Evolutionary conservation across 306 rosid species (phyloP).

Genomic region (Notholithocarpus densiflorus): DNA sequence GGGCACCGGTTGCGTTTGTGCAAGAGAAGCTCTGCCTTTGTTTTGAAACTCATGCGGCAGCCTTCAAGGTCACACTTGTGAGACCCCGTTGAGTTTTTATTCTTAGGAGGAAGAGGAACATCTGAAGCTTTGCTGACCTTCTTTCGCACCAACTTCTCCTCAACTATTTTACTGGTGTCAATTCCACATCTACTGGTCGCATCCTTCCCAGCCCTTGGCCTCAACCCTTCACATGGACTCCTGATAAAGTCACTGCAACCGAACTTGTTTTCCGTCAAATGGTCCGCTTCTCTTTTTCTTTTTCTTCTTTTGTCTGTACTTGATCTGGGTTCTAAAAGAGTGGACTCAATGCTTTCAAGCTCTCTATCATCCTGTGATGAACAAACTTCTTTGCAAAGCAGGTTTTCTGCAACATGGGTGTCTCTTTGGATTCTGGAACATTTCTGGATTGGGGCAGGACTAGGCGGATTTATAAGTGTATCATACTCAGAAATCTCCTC

Average conservation of each 20-base stretch:
- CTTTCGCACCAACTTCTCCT: constrained; percentile 44
- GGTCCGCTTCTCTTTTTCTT: constrained; percentile 56
- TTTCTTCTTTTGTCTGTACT: constrained; percentile 29
- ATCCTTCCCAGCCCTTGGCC: constrained; percentile 65
- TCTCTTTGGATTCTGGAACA: constrained; percentile 40
- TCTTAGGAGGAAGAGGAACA: constrained; percentile 29
- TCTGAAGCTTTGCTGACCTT: constrained; percentile 42
- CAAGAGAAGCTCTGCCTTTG: constrained; percentile 59
- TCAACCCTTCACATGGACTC: constrained; percentile 93
- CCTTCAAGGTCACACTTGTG: constrained; percentile 78
- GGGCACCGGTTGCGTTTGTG: constrained; percentile 90
- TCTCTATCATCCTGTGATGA: constrained; percentile 33
- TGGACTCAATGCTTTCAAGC: constrained; percentile 32
- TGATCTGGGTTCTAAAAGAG: constrained; percentile 27
- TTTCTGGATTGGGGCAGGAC: constrained; percentile 30
- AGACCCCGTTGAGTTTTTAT: constrained; percentile 39
- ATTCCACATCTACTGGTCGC: constrained; percentile 19
- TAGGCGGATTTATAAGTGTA: constrained; percentile 18
- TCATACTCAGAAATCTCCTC: constrained; percentile 31
- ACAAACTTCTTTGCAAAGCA: constrained; percentile 30
- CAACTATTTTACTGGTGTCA: constrained; percentile 21
- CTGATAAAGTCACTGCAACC: constrained; percentile 46
- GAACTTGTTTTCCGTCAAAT: constrained; percentile 21
- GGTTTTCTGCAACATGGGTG: constrained; percentile 6
- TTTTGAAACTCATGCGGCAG: constrained; percentile 75